Evolutionary conservation across 2,329 filamentous ascomycete species (phyloP).

Genomic region (Colletotrichum agaves): DNA sequence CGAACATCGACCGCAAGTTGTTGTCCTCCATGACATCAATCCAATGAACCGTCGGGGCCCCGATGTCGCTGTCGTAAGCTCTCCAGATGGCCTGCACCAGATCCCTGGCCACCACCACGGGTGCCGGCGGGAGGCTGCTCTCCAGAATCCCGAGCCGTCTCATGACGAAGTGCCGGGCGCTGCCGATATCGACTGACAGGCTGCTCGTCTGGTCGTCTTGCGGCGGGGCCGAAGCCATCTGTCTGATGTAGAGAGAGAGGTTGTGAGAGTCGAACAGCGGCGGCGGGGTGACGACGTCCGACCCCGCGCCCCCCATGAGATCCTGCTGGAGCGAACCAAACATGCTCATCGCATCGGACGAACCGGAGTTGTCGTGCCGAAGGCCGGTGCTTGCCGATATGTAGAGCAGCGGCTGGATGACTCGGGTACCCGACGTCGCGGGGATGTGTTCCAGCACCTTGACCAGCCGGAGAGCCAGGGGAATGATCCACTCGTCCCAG

Average conservation of each 20-base stretch:
- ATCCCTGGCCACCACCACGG: conserved; percentile 54
- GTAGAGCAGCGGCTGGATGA: conserved; percentile 51
- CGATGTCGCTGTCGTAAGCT: conserved; percentile 52
- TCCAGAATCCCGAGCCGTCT: conserved; percentile 51
- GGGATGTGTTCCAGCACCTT: conserved; percentile 49
- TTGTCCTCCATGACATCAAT: conserved; percentile 54
- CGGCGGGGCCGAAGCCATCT: conserved; percentile 35
- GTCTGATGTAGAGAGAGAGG: conserved; percentile 31
- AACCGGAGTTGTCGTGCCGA: conserved; percentile 38
- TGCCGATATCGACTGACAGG: conserved; percentile 49
- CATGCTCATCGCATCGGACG: conserved; percentile 28
- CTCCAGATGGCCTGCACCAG: conserved; percentile 55
- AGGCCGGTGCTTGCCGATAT: conserved; percentile 51
- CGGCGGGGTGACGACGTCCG: conserved; percentile 13
- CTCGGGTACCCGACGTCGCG: conserved; percentile 47
- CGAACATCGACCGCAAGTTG: conserved; percentile 48
- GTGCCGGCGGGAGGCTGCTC: conserved; percentile 52
- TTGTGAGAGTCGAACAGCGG: conserved; percentile 21
- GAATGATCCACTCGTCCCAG: conserved; percentile 52
- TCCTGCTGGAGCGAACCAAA: conserved; percentile 33
- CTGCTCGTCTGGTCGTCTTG: conserved; percentile 21
- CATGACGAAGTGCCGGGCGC: conserved; percentile 53
- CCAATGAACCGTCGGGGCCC: conserved; percentile 51
- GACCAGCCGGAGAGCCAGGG: conserved; percentile 46
- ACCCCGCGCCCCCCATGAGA: conserved; percentile 14